Conservation (phyloP, 75 land plant species). For the Selaginella moellendorffii region DNA sequence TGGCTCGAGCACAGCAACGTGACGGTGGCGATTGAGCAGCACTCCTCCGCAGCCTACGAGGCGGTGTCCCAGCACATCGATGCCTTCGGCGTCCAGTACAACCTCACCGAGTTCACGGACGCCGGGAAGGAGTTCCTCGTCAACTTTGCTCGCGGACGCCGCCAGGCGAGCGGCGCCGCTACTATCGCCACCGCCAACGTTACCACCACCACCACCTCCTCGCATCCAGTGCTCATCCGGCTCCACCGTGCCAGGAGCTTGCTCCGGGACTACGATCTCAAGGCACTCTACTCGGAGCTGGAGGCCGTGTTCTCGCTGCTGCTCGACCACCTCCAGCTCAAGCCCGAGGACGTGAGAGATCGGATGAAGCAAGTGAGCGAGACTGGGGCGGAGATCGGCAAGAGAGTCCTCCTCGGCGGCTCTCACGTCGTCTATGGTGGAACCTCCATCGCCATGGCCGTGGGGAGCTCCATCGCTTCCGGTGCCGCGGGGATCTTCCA, state of each 20-base stretch:
- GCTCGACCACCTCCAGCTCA: conserved; percentile 17
- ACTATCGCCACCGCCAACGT: neutral
- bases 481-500: conserved; percentile 64
- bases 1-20: conserved; percentile 82
- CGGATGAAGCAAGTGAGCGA: conserved; percentile 41
- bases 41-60: conserved; percentile 46
- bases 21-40: conserved; percentile 48
- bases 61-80: conserved; percentile 56
- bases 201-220: conserved; percentile 7
- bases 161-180: neutral
- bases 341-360: conserved; percentile 40
- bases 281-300: conserved; percentile 35
- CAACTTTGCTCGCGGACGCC: conserved; percentile 9
- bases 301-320: conserved; percentile 30
- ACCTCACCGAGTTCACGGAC: conserved; percentile 58
- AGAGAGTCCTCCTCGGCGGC: conserved; percentile 41
- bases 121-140: conserved; percentile 58
- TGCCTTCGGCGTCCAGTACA: conserved; percentile 48
- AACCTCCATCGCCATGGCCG: conserved; percentile 33
- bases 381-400: conserved; percentile 39
- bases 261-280: conserved; percentile 32
- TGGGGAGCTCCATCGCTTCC: conserved; percentile 33
- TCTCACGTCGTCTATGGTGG: conserved; percentile 38
- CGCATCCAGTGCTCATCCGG: conserved; percentile 47
- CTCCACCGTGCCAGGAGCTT: conserved; percentile 21